Percentiles rank a stretch among this genome's conserved stretches.
These are phyloP conservation scores for Barnettozyma hawaiiensis DNA, from an alignment of 1,139 yeast genomes.

Conservation along the genomic window DNA sequence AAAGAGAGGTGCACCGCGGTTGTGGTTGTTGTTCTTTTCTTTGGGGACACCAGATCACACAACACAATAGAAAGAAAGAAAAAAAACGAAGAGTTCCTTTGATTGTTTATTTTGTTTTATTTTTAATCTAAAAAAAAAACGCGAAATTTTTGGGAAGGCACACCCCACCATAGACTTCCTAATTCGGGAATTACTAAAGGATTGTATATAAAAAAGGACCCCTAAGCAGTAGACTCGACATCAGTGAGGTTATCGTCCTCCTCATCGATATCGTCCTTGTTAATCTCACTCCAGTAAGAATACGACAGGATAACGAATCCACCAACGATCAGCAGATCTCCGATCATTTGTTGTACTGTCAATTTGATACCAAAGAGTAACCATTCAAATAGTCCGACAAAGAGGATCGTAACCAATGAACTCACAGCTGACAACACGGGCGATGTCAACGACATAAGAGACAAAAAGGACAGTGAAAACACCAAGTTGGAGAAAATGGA, in stretches of 20 bases:
- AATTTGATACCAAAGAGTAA: slow-evolving; percentile 53
- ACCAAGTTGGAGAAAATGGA: slow-evolving; percentile 57
- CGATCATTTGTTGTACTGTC: slow-evolving; percentile 44
- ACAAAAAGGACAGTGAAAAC: slow-evolving; percentile 68
- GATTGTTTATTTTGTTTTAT: too few species aligned
- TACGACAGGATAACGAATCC: slow-evolving; percentile 68
- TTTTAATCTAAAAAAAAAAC: slow-evolving; percentile 1
- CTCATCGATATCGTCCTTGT: slow-evolving; percentile 57
- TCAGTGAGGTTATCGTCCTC: slow-evolving; percentile 26
- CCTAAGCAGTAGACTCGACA: slow-evolving; percentile 5
- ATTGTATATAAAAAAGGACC: not conserved
- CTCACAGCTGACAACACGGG: slow-evolving; percentile 85
- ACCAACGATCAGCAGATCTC: slow-evolving; percentile 51
- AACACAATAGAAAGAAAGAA: too few species aligned
- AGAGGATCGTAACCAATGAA: slow-evolving; percentile 67
- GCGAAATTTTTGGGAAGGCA: slow-evolving; percentile 1
- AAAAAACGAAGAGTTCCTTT: too few species aligned
- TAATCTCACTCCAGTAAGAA: slow-evolving; percentile 71
- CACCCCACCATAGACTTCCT: slow-evolving; percentile 2
- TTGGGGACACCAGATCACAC: too few species aligned
- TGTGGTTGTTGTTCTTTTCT: not conserved
- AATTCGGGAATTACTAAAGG: slow-evolving; percentile 1
- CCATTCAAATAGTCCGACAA: slow-evolving; percentile 81
- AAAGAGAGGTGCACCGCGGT: not conserved
- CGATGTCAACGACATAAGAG: slow-evolving; percentile 77